phyloP scores from a whole-genome alignment of 495 filamentous ascomycete genomes.

The Filosporella fistucella region DNA sequence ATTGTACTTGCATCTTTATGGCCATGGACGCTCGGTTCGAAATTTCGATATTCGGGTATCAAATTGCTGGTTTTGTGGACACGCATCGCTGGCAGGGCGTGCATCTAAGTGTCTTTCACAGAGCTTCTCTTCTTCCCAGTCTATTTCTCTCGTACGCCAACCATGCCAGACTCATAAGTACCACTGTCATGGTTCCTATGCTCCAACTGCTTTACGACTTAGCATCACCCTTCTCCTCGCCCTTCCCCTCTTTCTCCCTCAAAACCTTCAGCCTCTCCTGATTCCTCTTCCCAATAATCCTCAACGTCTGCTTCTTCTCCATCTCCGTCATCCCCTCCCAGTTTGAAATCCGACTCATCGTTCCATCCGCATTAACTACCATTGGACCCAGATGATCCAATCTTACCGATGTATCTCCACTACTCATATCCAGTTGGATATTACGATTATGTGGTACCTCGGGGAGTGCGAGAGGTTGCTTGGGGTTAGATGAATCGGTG shows the following conservation, averaged over 20 bases:
- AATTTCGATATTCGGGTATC: no score
- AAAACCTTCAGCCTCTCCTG: conserved; percentile 52
- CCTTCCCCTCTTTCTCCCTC: conserved; percentile 33
- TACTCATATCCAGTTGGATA: conserved; percentile 41
- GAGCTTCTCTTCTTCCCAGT: no score
- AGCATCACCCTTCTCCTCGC: no score
- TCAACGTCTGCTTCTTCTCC: conserved; percentile 55
- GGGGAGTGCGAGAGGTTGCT: conserved; percentile 22
- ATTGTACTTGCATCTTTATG: no score
- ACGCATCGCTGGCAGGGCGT: no score
- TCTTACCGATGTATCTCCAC: conserved; percentile 37
- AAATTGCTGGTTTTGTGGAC: no score
- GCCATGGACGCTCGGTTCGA: no score
- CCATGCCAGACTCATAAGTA: no score
- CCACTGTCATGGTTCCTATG: no score
- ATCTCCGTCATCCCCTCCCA: conserved; percentile 63
- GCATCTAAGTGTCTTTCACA: no score
- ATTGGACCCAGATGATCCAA: conserved; percentile 61
- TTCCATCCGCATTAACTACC: conserved; percentile 64
- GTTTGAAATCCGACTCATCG: conserved; percentile 59
- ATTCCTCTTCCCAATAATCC: conserved; percentile 61
- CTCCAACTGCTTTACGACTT: no score
- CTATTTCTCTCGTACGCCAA: no score
- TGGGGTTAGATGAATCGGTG: neutral
- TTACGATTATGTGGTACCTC: conserved; percentile 2